These are phyloP conservation scores for Trypanosoma scelopori DNA, from an alignment of 208 protist genomes.

Conservation along the genomic window DNA sequence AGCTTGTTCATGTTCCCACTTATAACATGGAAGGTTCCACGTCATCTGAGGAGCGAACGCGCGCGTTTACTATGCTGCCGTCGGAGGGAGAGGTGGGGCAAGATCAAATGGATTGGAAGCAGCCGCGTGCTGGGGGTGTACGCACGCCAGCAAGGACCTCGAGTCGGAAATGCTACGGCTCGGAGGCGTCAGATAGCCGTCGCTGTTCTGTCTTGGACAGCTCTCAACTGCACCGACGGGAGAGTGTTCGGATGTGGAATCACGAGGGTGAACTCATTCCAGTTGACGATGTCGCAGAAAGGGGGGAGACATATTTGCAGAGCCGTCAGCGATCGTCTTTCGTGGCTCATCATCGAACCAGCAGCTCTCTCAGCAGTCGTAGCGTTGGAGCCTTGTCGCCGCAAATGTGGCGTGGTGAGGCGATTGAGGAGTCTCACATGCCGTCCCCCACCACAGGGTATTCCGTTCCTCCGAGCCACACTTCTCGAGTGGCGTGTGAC, in stretches of 20 bases:
- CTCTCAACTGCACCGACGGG: not conserved
- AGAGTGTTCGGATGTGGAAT: conserved; percentile 1
- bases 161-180: not conserved
- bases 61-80: not conserved
- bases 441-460: not conserved
- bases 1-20: not conserved
- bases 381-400: not conserved
- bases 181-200: not conserved
- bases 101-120: not conserved
- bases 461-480: not conserved
- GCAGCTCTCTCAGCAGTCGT: not conserved
- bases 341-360: not conserved
- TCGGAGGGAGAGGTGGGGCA: not conserved
- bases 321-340: not conserved
- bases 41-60: conserved; percentile 1
- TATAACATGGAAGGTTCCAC: not conserved
- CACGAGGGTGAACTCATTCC: not conserved
- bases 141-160: not conserved
- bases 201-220: not conserved
- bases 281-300: not conserved
- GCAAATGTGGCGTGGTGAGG: conserved; percentile 18
- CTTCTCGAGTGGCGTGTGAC: not conserved
- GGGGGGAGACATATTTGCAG: not conserved
- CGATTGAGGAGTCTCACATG: conserved; percentile 4
- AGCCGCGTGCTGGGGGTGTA: conserved; percentile 11